These are phyloP conservation scores for Tulasnella sp. DNA, from an alignment of 768 basidiomycete genomes.

Conservation along the genomic window DNA sequence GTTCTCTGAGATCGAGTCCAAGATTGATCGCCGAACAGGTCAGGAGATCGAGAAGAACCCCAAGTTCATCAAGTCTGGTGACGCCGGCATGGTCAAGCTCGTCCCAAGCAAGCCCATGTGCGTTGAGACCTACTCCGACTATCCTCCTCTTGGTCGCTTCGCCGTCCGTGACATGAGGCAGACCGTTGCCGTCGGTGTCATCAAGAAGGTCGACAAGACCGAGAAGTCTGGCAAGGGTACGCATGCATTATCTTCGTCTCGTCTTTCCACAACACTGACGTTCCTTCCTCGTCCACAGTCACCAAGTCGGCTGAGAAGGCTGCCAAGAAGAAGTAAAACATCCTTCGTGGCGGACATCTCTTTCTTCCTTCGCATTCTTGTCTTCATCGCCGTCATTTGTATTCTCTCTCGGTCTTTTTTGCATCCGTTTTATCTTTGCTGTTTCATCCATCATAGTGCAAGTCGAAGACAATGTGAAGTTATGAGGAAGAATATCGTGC, in stretches of 20 bases:
- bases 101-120: slow-evolving; percentile 95
- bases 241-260: slow-evolving; percentile 32
- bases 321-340: slow-evolving; percentile 37
- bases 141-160: slow-evolving; percentile 99
- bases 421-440: slow-evolving; percentile 10
- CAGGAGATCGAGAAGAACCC: slow-evolving; percentile 82
- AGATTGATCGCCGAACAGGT: slow-evolving; percentile 98
- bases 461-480: slow-evolving; percentile 25
- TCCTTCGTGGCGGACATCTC: slow-evolving; percentile 18
- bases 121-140: slow-evolving; percentile 91
- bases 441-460: slow-evolving; percentile 11
- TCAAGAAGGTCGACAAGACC: slow-evolving; percentile 96
- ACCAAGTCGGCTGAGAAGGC: slow-evolving; percentile 97
- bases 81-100: slow-evolving; percentile 98
- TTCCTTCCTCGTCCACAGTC: slow-evolving; percentile 45
- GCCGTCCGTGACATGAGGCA: slow-evolving; percentile 99
- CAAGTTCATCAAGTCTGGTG: slow-evolving; percentile 99
- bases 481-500: background rate
- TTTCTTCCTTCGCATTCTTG: slow-evolving; percentile 16
- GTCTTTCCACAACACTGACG: background rate
- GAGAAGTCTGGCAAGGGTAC: slow-evolving; percentile 81
- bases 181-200: slow-evolving; percentile 97
- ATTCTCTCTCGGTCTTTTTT: slow-evolving; percentile 13
- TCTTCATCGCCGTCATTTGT: slow-evolving; percentile 21
- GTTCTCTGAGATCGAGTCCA: slow-evolving; percentile 97